Conservation (phyloP, 305 asterid species). For the Lippia alba region DNA sequence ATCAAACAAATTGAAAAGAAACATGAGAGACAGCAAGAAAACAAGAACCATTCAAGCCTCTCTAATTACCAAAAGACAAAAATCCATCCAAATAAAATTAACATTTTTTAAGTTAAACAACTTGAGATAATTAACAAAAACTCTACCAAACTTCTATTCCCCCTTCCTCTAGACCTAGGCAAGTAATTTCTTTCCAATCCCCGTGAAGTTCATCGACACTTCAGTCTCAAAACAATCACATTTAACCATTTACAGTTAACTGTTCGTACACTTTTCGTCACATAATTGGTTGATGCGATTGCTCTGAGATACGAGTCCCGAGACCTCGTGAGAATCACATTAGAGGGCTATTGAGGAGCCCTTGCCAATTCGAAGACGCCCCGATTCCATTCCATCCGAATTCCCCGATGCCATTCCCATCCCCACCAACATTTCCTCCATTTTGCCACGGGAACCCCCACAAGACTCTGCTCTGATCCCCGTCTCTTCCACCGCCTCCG, state of each 20-base stretch:
- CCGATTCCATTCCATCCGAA: slow-evolving; percentile 63
- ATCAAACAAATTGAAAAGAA: slow-evolving; percentile 31
- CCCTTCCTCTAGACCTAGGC: neutral
- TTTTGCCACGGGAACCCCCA: slow-evolving; percentile 84
- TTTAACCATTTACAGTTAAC: no score
- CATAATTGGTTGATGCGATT: neutral
- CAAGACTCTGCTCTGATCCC: slow-evolving; percentile 38
- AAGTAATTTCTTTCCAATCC: neutral
- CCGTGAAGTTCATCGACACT: neutral
- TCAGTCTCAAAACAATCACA: no score
- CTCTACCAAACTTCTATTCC: slow-evolving; percentile 24
- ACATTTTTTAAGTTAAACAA: slow-evolving; percentile 26
- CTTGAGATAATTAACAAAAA: slow-evolving; percentile 33
- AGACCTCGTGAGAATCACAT: slow-evolving; percentile 19
- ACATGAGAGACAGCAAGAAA: slow-evolving; percentile 31
- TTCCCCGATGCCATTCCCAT: slow-evolving; percentile 35
- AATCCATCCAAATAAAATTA: slow-evolving; percentile 40
- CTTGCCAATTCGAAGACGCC: slow-evolving; percentile 71
- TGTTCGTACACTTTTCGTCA: no score
- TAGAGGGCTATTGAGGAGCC: slow-evolving; percentile 77
- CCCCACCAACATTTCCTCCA: slow-evolving; percentile 27
- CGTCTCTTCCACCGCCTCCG: slow-evolving; percentile 45
- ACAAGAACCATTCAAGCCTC: slow-evolving; percentile 40
- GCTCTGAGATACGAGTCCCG: neutral
- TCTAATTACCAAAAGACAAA: slow-evolving; percentile 31